Evolutionary conservation across 2,329 filamentous ascomycete genomes (phyloP), one percentile per base, ranked within the genome.

Genomic region (Diaporthe velutina): DNA sequence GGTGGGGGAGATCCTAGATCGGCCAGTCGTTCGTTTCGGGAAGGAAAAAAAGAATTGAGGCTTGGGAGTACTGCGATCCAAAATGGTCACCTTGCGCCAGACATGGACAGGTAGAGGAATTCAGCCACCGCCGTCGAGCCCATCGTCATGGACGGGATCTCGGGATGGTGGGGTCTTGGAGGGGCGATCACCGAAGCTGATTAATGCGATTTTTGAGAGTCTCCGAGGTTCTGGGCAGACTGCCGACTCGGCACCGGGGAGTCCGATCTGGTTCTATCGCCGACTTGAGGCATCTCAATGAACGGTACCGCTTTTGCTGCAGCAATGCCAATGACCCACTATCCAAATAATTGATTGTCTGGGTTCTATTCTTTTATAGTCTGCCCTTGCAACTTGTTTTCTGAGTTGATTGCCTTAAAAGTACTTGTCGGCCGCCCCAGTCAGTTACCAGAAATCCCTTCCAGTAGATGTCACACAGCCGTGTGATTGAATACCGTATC

Each of bases 181-280:
- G 75, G 75, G 75, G 70, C 55, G 48, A 55, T 58, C 48, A 66
- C 28, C 48, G 28, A 48, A 52, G 71, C 75, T 76, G 75, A 76
- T 68, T 74, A 76, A 76, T 76, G 64, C 66, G 61, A 70, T 64
- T 57, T 50, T 64, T 71, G 13, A n/a, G 45, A 19, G 17, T 42
- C 50, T 61, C 74, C 74, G 74, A 70, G 70, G 68, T 42, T 57
- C 70, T 42, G 40, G 25, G 30, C 28, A 55, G 9, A 42, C 19
- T 38, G 68, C 75, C 73, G 73, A 72, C 4, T 30, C 73, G 73
- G 68, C 75, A 70, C 68, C 61, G 73, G 42, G 25, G 30, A 42
- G 30, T 30, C 35, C 35, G 57, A 33, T 33, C 50, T 19, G 12
- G n/a, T 19, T 55, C 52, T 55, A 9, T 55, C 52, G 33, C 25